Percentiles rank a stretch among this genome's conserved stretches.
Evolutionary conservation across 495 filamentous ascomycete species (phyloP).

Genomic region (Xylaria intraflava): DNA sequence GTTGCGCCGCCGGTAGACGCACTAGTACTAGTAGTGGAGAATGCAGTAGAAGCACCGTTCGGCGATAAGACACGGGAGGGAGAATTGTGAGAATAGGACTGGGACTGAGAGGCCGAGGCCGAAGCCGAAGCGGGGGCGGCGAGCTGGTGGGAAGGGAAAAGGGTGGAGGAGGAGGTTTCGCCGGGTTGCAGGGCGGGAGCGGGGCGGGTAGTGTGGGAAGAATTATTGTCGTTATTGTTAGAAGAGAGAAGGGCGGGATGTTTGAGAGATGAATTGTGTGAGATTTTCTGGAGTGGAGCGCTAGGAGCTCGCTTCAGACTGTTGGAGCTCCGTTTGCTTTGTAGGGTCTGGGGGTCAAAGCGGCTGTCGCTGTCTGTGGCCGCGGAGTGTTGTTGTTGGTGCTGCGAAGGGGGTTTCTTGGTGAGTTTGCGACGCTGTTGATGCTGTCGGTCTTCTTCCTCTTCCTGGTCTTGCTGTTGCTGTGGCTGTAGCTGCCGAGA

Average conservation of each 20-base stretch:
- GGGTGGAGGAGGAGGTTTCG: slow-evolving; percentile 24
- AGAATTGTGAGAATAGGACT: slow-evolving; percentile 4
- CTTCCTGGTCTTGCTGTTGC: background rate
- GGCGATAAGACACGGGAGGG: slow-evolving; percentile 3
- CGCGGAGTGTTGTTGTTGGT: slow-evolving; percentile 34
- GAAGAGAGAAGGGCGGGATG: slow-evolving; percentile 25
- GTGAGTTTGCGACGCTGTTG: slow-evolving; percentile 46
- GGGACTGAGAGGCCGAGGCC: slow-evolving; percentile 20
- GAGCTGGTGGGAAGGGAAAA: slow-evolving; percentile 3
- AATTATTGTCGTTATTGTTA: background rate
- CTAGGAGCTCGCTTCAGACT: slow-evolving; percentile 64
- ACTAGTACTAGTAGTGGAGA: slow-evolving; percentile 15
- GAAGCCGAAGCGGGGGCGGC: slow-evolving; percentile 21
- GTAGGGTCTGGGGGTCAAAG: slow-evolving; percentile 47
- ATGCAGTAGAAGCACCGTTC: slow-evolving; percentile 2
- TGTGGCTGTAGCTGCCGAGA: too few species aligned
- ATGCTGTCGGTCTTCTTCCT: background rate
- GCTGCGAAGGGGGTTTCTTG: slow-evolving; percentile 46
- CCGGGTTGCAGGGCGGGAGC: slow-evolving; percentile 30
- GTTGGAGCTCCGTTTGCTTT: slow-evolving; percentile 49
- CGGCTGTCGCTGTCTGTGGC: slow-evolving; percentile 37
- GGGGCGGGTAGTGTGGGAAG: slow-evolving; percentile 19
- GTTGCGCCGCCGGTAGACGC: slow-evolving; percentile 15
- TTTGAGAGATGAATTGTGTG: slow-evolving; percentile 41
- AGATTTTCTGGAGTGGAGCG: slow-evolving; percentile 46